Percentiles rank a stretch among this genome's conserved stretches.
These are phyloP conservation scores for Polytolypa hystricis DNA, from an alignment of 2,329 filamentous ascomycete species.

Conservation along the genomic window DNA sequence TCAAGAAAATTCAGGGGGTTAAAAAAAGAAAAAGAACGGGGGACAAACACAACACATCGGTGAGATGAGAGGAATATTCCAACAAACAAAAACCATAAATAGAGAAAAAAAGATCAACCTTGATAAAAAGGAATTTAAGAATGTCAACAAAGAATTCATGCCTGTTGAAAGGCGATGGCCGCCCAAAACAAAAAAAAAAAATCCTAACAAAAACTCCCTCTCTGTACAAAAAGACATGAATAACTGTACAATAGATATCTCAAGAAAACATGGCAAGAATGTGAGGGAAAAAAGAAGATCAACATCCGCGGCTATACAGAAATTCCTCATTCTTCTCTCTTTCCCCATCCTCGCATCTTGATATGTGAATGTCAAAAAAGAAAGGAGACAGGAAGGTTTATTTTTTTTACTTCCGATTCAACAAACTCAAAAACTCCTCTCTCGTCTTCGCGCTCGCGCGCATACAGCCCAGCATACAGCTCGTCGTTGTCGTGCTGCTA, in stretches of 20 bases:
- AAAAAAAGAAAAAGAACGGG: neutral
- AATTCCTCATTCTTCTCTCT: neutral
- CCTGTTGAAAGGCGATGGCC: neutral
- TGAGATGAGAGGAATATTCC: too few relatives aligned
- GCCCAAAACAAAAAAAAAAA: too few relatives aligned
- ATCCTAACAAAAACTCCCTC: too few relatives aligned
- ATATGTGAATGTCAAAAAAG: neutral
- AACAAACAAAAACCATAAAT: neutral
- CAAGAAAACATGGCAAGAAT: too few relatives aligned
- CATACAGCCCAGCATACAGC: slow-evolving; percentile 95
- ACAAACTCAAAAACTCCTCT: slow-evolving; percentile 84
- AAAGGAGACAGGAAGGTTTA: neutral
- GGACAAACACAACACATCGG: too few relatives aligned
- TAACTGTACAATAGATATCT: too few relatives aligned
- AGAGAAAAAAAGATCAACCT: neutral
- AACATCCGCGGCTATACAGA: too few relatives aligned
- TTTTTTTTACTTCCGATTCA: slow-evolving; percentile 44
- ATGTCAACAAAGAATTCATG: too few relatives aligned
- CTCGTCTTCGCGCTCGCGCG: slow-evolving; percentile 84
- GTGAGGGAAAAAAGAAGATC: too few relatives aligned
- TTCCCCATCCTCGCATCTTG: neutral
- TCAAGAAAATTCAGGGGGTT: neutral
- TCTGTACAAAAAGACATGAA: too few relatives aligned
- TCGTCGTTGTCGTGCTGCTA: slow-evolving; percentile 75
- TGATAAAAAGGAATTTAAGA: neutral